A percentile compares a stretch with the other conserved stretches of the same genome.
Conservation (phyloP, 805 yeast genomes). For the Wickerhamomyces bovis region DNA sequence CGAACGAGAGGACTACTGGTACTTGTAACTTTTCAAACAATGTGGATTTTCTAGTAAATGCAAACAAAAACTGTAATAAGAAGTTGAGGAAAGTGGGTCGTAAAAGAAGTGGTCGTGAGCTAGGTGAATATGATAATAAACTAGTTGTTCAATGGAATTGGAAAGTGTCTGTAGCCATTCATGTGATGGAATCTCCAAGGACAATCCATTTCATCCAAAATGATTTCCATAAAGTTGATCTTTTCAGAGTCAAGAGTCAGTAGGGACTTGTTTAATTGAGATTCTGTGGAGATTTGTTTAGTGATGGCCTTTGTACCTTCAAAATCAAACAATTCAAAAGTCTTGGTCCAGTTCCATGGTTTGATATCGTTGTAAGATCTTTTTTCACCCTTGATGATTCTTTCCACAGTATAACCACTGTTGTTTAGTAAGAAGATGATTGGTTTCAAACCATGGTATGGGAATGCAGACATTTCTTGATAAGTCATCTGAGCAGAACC, state of each 20-base stretch:
- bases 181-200: conserved; percentile 54
- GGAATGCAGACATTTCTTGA: conserved; percentile 69
- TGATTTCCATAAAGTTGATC: conserved; percentile 53
- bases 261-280: conserved; percentile 25
- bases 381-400: conserved; percentile 74
- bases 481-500: conserved; percentile 94
- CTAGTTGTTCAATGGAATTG: conserved; percentile 3
- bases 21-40: background rate
- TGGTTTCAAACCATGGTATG: conserved; percentile 56
- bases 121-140: too few relatives aligned
- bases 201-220: conserved; percentile 52
- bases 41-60: background rate
- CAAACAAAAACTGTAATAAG: background rate
- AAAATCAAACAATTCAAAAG: conserved; percentile 49
- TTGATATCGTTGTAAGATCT: conserved; percentile 78
- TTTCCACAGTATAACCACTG: conserved; percentile 85
- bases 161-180: conserved; percentile 28
- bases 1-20: background rate
- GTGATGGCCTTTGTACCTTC: conserved; percentile 31
- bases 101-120: background rate
- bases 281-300: conserved; percentile 33
- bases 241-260: conserved; percentile 26
- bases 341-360: conserved; percentile 78
- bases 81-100: background rate
- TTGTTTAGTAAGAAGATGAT: conserved; percentile 75